phyloP scores from a whole-genome alignment of 495 filamentous ascomycete species.

The Usnea hakonensis region DNA sequence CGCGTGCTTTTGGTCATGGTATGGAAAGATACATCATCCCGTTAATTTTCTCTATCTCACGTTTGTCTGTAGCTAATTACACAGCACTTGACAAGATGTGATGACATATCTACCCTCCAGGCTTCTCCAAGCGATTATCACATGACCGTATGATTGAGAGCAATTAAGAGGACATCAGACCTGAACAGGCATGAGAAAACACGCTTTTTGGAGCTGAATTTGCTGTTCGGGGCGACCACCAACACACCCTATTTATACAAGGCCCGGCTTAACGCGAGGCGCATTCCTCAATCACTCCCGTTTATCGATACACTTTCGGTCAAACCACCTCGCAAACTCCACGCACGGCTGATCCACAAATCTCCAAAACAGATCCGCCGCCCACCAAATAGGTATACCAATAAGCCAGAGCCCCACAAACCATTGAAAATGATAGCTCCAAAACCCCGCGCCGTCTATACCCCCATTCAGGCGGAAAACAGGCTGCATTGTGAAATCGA shows the following conservation, averaged over 20 bases:
- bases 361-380: constrained; percentile 40
- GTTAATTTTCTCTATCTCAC: too few species aligned
- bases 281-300: background rate
- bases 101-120: too few species aligned
- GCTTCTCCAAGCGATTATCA: too few species aligned
- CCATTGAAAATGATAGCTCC: constrained; percentile 25
- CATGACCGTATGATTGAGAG: too few species aligned
- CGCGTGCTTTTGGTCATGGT: too few species aligned
- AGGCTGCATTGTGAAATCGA: constrained; percentile 35
- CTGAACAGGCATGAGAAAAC: too few species aligned
- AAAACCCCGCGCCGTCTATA: constrained; percentile 29
- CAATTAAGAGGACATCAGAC: too few species aligned
- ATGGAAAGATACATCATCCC: too few species aligned
- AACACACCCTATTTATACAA: background rate
- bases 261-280: background rate
- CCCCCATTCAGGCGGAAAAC: constrained; percentile 32
- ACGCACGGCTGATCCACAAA: constrained; percentile 40
- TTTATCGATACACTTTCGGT: constrained; percentile 13
- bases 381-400: constrained; percentile 37
- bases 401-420: constrained; percentile 20
- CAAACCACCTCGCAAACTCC: constrained; percentile 38
- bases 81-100: too few species aligned
- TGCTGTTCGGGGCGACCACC: too few species aligned
- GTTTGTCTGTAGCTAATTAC: too few species aligned
- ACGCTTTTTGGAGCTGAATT: too few species aligned